Conservation (phyloP, 1,284 basidiomycete species). For the Pascua guehoae region DNA sequence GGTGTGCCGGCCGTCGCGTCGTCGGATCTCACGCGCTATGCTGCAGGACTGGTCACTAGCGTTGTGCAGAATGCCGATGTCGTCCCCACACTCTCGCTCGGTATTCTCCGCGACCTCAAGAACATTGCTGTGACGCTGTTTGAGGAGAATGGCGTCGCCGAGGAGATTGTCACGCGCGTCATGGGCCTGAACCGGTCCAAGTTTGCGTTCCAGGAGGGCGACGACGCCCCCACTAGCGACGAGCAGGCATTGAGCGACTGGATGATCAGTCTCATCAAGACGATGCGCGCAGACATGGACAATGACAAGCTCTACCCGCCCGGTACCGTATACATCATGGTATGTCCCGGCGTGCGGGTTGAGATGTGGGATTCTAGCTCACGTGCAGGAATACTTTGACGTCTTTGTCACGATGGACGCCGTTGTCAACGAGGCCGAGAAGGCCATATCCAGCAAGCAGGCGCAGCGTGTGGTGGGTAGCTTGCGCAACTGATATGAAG, state of each 20-base stretch:
- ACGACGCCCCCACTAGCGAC: constrained; percentile 7
- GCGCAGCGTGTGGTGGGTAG: constrained; percentile 44
- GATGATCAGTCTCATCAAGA: constrained; percentile 49
- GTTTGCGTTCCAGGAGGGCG: constrained; percentile 15
- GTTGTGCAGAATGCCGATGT: constrained; percentile 49
- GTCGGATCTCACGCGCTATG: constrained; percentile 50
- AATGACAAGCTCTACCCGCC: constrained; percentile 51
- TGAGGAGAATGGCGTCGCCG: constrained; percentile 49
- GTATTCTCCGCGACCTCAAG: constrained; percentile 53
- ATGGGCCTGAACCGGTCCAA: constrained; percentile 36
- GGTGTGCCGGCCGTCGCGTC: constrained; percentile 51
- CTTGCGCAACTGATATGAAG: too few species aligned
- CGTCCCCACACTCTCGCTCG: constrained; percentile 49
- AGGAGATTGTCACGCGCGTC: constrained; percentile 53
- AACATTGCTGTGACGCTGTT: constrained; percentile 51
- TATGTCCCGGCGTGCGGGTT: constrained; percentile 12
- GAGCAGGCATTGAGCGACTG: constrained; percentile 41
- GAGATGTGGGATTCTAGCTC: constrained; percentile 4
- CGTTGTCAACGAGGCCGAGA: neutral
- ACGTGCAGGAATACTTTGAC: constrained; percentile 45
- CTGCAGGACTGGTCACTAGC: constrained; percentile 51
- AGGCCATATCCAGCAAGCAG: constrained; percentile 25
- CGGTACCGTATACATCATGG: constrained; percentile 42
- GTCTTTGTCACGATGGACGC: constrained; percentile 42
- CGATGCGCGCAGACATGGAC: constrained; percentile 51